These are phyloP conservation scores for Pichia sp. DNA, from an alignment of 1,139 yeast genomes.

Conservation along the genomic window DNA sequence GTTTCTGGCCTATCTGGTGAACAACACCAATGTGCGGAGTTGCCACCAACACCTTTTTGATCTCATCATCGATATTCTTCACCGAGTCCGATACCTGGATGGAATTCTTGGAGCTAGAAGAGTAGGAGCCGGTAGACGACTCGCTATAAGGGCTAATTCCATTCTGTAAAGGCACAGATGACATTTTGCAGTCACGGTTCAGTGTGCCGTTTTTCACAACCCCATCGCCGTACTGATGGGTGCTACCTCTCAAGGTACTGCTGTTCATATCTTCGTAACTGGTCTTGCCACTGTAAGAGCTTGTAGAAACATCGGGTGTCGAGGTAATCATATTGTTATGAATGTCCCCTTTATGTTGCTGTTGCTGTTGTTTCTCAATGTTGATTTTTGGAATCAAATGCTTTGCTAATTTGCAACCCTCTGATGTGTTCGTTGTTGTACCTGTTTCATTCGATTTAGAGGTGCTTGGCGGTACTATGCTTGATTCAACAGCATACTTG, in stretches of 20 bases:
- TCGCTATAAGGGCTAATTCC: not conserved
- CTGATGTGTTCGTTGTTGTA: not conserved
- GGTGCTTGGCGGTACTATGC: not conserved
- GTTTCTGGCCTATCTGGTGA: conserved; percentile 7
- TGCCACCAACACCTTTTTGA: conserved; percentile 3
- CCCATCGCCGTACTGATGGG: not conserved
- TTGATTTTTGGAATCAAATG: conserved; percentile 4
- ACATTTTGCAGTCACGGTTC: not conserved
- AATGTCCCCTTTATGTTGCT: not conserved
- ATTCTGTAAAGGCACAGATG: not conserved
- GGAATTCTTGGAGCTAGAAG: conserved; percentile 1
- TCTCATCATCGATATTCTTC: conserved; percentile 15
- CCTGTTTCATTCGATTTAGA: not conserved
- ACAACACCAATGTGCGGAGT: conserved; percentile 5
- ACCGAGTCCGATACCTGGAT: conserved; percentile 8
- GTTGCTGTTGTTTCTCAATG: conserved; percentile 1
- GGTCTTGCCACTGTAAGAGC: not conserved
- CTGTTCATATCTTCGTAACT: not conserved
- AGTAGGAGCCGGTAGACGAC: conserved; percentile 2
- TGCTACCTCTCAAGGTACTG: not conserved
- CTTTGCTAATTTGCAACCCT: not conserved
- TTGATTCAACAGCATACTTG: conserved; percentile 15
- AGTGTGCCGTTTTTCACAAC: too few relatives aligned
- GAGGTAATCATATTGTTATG: conserved; percentile 1
- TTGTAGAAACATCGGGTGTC: not conserved